A percentile compares a stretch with the other conserved stretches of the same genome.
These are phyloP conservation scores for Septoria petroselini DNA, from an alignment of 2,329 filamentous ascomycete species.

Conservation along the genomic window DNA sequence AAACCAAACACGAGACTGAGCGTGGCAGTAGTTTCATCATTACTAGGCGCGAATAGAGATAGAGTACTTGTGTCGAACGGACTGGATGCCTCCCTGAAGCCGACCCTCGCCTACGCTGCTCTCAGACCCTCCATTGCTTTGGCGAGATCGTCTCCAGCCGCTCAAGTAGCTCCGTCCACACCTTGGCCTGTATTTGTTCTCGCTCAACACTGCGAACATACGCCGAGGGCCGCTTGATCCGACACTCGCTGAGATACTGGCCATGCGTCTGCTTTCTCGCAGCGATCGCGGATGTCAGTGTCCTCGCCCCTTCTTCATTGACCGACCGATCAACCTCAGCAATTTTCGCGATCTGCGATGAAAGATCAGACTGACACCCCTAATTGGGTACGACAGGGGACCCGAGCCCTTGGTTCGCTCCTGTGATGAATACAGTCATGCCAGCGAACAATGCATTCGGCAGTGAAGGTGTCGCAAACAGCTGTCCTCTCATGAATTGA, in stretches of 20 bases:
- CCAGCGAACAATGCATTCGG: slow-evolving; percentile 16
- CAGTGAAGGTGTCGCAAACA: slow-evolving; percentile 17
- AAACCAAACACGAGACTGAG: too few species aligned
- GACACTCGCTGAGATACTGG: slow-evolving; percentile 40
- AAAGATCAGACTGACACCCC: too few species aligned
- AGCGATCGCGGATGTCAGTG: slow-evolving; percentile 36
- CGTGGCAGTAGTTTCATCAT: too few species aligned
- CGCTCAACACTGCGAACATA: slow-evolving; percentile 39
- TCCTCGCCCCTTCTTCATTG: slow-evolving; percentile 41
- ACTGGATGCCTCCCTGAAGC: too few species aligned
- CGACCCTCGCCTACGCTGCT: too few species aligned
- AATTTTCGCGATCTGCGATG: slow-evolving; percentile 16
- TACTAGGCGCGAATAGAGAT: too few species aligned
- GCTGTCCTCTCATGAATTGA: slow-evolving; percentile 22
- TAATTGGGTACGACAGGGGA: slow-evolving; percentile 40
- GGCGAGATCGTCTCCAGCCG: slow-evolving; percentile 39
- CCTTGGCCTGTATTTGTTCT: slow-evolving; percentile 31
- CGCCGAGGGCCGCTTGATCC: slow-evolving; percentile 30
- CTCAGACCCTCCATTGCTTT: slow-evolving; percentile 11
- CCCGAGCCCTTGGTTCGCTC: slow-evolving; percentile 60
- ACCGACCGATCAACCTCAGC: slow-evolving; percentile 33
- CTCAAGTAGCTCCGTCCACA: slow-evolving; percentile 40
- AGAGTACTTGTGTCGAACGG: too few species aligned
- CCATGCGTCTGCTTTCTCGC: slow-evolving; percentile 41
- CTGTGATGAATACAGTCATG: slow-evolving; percentile 48